Conservation (phyloP, 805 yeast genomes). For the Spathaspora passalidarum region DNA sequence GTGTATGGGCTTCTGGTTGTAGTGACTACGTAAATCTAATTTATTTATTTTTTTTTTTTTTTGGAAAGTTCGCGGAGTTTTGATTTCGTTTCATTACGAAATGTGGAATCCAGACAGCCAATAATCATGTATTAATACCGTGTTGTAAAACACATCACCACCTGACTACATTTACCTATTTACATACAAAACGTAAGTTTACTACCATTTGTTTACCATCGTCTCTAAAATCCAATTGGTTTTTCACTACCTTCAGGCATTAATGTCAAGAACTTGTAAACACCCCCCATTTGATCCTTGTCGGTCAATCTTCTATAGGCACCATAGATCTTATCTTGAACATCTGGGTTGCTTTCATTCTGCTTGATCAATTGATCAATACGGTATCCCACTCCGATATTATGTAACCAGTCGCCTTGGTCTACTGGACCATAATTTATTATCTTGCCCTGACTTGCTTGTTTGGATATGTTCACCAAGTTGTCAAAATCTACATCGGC, state of each 20-base stretch:
- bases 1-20: too few relatives aligned
- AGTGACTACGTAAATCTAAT: too few relatives aligned
- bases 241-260: conserved; percentile 41
- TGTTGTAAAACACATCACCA: too few relatives aligned
- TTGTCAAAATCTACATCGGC: conserved; percentile 81
- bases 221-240: conserved; percentile 51
- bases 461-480: conserved; percentile 25
- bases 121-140: too few relatives aligned
- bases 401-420: conserved; percentile 79
- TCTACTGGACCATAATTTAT: conserved; percentile 55
- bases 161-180: too few relatives aligned
- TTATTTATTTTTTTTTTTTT: too few relatives aligned
- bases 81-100: too few relatives aligned
- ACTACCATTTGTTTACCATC: background rate
- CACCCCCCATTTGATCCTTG: conserved; percentile 69
- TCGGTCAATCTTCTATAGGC: conserved; percentile 65
- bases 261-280: conserved; percentile 69
- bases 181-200: background rate
- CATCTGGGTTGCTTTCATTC: conserved; percentile 38
- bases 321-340: conserved; percentile 49
- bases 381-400: conserved; percentile 71
- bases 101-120: too few relatives aligned
- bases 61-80: too few relatives aligned
- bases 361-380: conserved; percentile 54
- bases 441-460: conserved; percentile 2